Base-by-base conservation (phyloP, 441 rosid genomes). In the Biscutella laevigata region DNA sequence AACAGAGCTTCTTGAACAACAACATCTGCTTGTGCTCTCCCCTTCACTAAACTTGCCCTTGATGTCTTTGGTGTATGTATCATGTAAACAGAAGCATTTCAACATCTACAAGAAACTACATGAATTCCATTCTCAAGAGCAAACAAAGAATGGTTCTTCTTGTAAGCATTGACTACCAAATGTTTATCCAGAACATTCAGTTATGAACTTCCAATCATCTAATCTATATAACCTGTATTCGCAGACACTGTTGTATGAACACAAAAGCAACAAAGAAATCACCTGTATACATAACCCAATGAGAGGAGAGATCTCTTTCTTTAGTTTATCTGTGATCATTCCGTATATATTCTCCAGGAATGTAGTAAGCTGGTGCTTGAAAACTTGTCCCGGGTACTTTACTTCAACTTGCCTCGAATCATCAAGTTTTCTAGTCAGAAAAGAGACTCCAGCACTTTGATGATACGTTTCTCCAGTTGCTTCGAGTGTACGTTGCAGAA, bases 281-380 rank as follows among this genome's bases (percentile, higher is more conserved):
- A 94, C 99, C 99, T 94, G 99, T 71, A 94, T 94, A 62, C 99
- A 94, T 68, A 80, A 68, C 26, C 98, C 98, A 51, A 94, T 97
- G 68, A 90, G 73, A 24, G 99, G 99, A 36, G 99, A 82, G 47
- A 94, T 88, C 78, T 94, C 99, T 69, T 86, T 94, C 77, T 94
- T 94, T 55, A 94, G 71, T 69, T 76, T 94, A 81, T 94, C 99
- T 62, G 98, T 76, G 53, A 94, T 88, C 95, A 90, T 84, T 74
- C 99, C 98, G 78, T 94, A 94, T 67, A 94, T 83, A 77, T 94
- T 94, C 81, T 94, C 98, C 45, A 90, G 95, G 81, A 81, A 94
- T 54, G 99, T 98, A 17, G 99, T 94, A 58, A 94, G 96, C 79
- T 94, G 99, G 76, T 94, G 99, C 74, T 94, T 94, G 73, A 94